Evolutionary conservation across 2,329 filamentous ascomycete species (phyloP).

Genomic region (Arthrobotrys megalospora): DNA sequence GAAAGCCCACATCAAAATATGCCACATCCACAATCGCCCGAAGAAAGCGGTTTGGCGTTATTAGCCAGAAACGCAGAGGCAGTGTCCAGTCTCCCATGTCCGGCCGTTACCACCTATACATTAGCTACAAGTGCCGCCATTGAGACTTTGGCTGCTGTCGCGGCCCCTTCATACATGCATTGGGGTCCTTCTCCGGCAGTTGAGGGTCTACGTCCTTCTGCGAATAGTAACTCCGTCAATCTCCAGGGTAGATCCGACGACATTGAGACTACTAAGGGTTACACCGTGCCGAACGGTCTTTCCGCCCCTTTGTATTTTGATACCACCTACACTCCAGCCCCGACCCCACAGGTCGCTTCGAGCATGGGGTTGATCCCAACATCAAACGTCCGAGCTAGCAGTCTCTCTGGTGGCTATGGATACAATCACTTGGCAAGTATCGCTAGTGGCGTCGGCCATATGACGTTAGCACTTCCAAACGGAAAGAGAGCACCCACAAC

Average conservation of each 20-base stretch:
- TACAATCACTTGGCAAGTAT: conserved; percentile 26
- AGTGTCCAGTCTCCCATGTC: not conserved
- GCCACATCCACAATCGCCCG: not conserved
- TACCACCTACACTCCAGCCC: not conserved
- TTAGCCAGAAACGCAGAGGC: conserved; percentile 35
- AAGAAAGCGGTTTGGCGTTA: conserved; percentile 31
- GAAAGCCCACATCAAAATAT: no score
- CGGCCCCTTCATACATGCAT: not conserved
- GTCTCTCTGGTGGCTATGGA: not conserved
- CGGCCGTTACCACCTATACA: not conserved
- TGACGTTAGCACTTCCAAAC: not conserved
- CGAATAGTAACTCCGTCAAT: not conserved
- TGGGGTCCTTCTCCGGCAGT: not conserved
- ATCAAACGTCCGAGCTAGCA: conserved; percentile 32
- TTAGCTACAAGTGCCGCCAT: conserved; percentile 6
- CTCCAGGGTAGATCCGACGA: not conserved
- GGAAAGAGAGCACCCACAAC: not conserved
- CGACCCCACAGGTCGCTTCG: not conserved
- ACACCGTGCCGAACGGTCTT: not conserved
- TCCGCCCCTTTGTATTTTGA: conserved; percentile 11
- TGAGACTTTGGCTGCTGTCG: conserved; percentile 4
- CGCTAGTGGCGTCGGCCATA: conserved; percentile 11
- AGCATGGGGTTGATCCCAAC: conserved; percentile 32
- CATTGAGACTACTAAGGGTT: not conserved
- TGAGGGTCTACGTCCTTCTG: conserved; percentile 1